Evolutionary conservation across 495 filamentous ascomycete genomes (phyloP).

Genomic region (Neurospora terricola): DNA sequence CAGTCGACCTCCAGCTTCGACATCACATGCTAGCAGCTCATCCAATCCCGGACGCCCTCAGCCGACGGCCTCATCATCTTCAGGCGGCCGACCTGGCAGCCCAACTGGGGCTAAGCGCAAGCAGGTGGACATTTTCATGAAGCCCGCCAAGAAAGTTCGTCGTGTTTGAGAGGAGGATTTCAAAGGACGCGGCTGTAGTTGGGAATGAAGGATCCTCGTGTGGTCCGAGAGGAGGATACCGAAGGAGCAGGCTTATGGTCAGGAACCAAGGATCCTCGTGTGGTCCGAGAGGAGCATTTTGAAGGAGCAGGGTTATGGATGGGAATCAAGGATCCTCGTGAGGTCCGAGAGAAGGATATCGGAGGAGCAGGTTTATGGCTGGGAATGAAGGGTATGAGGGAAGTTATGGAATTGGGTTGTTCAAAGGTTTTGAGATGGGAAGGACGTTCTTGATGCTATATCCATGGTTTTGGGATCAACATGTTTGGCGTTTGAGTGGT

Average conservation of each 20-base stretch:
- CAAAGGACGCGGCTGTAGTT: background rate
- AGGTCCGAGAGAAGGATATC: background rate
- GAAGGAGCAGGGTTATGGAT: background rate
- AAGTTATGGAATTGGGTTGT: background rate
- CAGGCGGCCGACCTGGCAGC: background rate
- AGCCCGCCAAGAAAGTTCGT: constrained; percentile 9
- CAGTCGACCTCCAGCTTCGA: background rate
- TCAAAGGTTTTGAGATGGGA: background rate
- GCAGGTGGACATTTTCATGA: constrained; percentile 25
- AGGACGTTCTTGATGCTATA: background rate
- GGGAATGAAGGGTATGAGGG: background rate
- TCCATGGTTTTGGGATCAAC: background rate
- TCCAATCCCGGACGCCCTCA: background rate
- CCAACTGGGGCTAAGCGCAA: constrained; percentile 16
- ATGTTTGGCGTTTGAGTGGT: background rate
- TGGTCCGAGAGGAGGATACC: background rate
- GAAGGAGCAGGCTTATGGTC: background rate
- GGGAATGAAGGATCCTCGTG: background rate
- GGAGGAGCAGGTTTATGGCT: background rate
- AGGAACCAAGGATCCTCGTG: background rate
- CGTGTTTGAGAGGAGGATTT: background rate
- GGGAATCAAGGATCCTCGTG: background rate
- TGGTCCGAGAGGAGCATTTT: background rate
- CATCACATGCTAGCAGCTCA: background rate
- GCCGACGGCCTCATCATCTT: background rate